Evolutionary conservation across 108 stramenopile species (phyloP).

Genomic region (Conticribra guillardii): DNA sequence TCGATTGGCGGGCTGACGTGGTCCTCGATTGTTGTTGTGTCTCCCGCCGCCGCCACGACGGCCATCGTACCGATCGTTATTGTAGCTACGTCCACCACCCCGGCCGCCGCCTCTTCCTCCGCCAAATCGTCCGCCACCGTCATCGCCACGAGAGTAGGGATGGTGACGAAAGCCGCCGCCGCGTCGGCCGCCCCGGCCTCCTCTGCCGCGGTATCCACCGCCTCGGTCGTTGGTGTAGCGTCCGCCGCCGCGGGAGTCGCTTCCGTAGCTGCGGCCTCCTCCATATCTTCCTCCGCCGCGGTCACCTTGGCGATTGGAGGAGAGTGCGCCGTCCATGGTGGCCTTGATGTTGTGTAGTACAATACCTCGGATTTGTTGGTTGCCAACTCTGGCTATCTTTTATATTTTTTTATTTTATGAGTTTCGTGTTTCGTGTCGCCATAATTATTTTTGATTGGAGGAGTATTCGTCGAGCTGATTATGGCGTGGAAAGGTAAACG

Average conservation of each 20-base stretch:
- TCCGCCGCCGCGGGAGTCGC: conserved; percentile 19
- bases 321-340: conserved; percentile 46
- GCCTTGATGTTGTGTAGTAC: too few species aligned
- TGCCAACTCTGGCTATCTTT: too few species aligned
- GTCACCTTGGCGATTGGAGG: conserved; percentile 41
- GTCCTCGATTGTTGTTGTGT: conserved; percentile 39
- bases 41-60: conserved; percentile 24
- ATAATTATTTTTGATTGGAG: too few species aligned
- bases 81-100: background rate
- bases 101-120: conserved; percentile 14
- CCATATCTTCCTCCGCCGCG: too few species aligned
- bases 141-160: conserved; percentile 47
- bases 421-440: too few species aligned
- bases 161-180: conserved; percentile 28
- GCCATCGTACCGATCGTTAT: conserved; percentile 34
- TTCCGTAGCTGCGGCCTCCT: background rate
- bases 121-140: conserved; percentile 33
- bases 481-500: too few species aligned
- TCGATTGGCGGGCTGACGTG: conserved; percentile 66
- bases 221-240: conserved; percentile 10
- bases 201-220: conserved; percentile 19
- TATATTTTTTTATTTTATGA: too few species aligned
- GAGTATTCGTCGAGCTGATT: too few species aligned
- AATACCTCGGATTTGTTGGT: too few species aligned
- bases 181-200: conserved; percentile 5